phyloP scores from a whole-genome alignment of 305 asterid species.

The Plantago coronopus region DNA sequence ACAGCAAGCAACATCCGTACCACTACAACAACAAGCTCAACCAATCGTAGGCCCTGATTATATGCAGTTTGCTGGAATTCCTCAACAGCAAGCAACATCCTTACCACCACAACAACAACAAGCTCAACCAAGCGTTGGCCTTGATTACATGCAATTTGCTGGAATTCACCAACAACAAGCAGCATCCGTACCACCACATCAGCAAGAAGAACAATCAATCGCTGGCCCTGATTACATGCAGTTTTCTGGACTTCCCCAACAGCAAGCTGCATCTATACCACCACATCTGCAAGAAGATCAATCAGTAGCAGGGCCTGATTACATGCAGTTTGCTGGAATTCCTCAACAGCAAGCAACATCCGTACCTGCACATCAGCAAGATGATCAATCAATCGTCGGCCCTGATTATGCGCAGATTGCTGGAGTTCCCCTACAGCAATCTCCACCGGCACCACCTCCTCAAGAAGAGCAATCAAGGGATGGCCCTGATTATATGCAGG shows the following conservation, averaged over 20 bases:
- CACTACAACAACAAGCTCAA: not conserved
- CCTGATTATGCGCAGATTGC: conserved; percentile 20
- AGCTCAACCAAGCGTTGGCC: conserved; percentile 13
- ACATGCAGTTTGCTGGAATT: conserved; percentile 21
- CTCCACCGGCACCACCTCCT: conserved; percentile 4
- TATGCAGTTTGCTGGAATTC: conserved; percentile 22
- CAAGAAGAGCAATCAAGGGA: too few species aligned
- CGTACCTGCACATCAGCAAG: conserved; percentile 20
- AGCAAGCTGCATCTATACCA: conserved; percentile 9
- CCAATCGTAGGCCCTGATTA: conserved; percentile 3
- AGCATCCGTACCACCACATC: conserved; percentile 11
- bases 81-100: conserved; percentile 10
- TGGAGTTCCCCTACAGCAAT: conserved; percentile 9
- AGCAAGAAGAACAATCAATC: conserved; percentile 17
- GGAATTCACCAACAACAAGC: conserved; percentile 11
- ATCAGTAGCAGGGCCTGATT: conserved; percentile 7
- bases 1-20: not conserved
- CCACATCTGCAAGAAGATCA: conserved; percentile 24
- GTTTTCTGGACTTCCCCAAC: conserved; percentile 13
- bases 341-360: conserved; percentile 13
- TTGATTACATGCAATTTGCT: conserved; percentile 22
- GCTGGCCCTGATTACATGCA: conserved; percentile 16
- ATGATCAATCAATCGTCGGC: conserved; percentile 14
- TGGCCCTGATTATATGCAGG: conserved; percentile 26
- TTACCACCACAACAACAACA: conserved; percentile 23